Evolutionary conservation across 179 eudicot genomes (phyloP), one percentile per base, ranked within the genome.

Genomic region (Dionaea muscipula): DNA sequence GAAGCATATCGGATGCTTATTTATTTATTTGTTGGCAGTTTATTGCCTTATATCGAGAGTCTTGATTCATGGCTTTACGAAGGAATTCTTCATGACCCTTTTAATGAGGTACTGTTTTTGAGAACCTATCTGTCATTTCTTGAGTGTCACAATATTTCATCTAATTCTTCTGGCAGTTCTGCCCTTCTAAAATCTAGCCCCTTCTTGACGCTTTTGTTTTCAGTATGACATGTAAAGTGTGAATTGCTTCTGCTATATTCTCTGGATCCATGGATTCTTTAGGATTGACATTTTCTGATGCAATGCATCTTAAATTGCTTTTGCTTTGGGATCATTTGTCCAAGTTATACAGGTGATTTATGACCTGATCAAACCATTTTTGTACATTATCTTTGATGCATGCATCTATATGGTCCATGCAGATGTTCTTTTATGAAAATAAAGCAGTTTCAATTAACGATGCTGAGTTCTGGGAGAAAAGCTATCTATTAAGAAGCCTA

Each of bases 21-120:
- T 46, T 76, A 78, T 69, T 69, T 84, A 67, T 81, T 91, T 74
- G 79, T 75, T 60, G 91, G 89, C 35, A 84, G 84, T 71, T 56
- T 82, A 62, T 54, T 87, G 67, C 98, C 98, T 47, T 87, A 79
- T 59, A 82, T 82, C 41, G 82, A 84, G 74, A 72, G 70, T 57
- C 84, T 91, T 68, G 94, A 87, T 70, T 84, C 86, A 60, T 91
- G 98, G 98, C 79, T 91, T 71, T 85, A 76, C 72, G 94, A 91
- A 63, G 98, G 98, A 65, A 79, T 72, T 56, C 84, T 91, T 51
- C 82, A 87, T 67, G 98, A 91, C 74, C 98, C 98, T 21, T 91
- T 80, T 70, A 76, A 82, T 48, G 98, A 91, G 98, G 98, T 91
- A 82, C 43, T 60, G 62, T 45, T 23, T 2, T n/a, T 25, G 44